Evolutionary conservation across 257 asterid genomes (phyloP), one percentile per base, ranked within the genome.

Genomic region (Galeopsis tetrahit): DNA sequence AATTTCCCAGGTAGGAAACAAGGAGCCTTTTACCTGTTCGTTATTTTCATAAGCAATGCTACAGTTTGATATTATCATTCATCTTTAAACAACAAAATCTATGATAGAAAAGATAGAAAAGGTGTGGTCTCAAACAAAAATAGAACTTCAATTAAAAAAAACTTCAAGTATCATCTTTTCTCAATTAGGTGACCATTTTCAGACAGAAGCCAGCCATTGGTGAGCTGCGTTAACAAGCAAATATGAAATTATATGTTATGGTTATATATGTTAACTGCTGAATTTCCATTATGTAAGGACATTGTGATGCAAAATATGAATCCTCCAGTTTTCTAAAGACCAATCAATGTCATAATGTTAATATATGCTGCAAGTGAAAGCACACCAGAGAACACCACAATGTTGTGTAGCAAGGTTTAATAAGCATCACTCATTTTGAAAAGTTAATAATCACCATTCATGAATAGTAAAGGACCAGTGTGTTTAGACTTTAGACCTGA

Each of bases 401-500:
- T 44, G 13, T 73, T 74, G 61, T 63, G 42, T 28, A 43, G 35
- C 44, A 72, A 39, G 74, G 7, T 67, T 52, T 58, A 35, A 11
- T 56, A 53, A 44, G 76, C 39, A 52, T 53, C 31, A 61, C 21
- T 43, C 65, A 76, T 69, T 21, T 21, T 21, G 28, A 21, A 21
- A 21, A 21, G 28, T 52, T 58, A 35, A 11, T 56, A 53, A 44
- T 74, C 39, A 52, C 58, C 31, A 61, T 33, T 43, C 65, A 76
- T 69, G 38, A 75, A 28, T 65, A 66, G 49, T 34, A 61, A 69
- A 65, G 51, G 42, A 63, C 38, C 60, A 11, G 36, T 60, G 74
- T 67, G 28, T 70, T 51, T 57, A 68, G 66, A 91, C 98, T 68
- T 36, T 58, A 70, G 63, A 91, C 98, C 96, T 83, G 90, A 94